These are phyloP conservation scores for Lentinula detonsa DNA, from an alignment of 768 basidiomycete species.

Conservation along the genomic window DNA sequence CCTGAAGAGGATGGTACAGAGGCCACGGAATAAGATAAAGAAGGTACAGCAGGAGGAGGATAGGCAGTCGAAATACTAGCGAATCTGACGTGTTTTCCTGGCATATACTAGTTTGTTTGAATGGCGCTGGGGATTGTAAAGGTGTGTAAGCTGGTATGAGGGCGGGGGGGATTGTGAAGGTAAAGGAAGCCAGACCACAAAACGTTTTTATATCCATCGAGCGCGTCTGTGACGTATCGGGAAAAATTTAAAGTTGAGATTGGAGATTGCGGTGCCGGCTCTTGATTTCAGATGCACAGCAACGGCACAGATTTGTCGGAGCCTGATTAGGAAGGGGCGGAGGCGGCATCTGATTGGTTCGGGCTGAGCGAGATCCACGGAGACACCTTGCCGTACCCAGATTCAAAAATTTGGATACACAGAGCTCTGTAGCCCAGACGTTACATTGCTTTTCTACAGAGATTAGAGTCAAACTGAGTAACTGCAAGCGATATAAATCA, in stretches of 20 bases:
- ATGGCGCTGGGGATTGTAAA: background rate
- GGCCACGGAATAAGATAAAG: background rate
- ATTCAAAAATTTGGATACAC: background rate
- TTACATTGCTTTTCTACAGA: background rate
- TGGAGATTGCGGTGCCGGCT: slow-evolving; percentile 1
- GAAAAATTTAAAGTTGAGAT: background rate
- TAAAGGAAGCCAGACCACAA: background rate
- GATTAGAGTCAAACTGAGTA: background rate
- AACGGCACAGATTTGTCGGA: background rate
- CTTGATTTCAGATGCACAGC: background rate
- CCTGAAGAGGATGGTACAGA: slow-evolving; percentile 1
- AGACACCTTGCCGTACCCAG: background rate
- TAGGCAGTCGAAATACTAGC: slow-evolving; percentile 1
- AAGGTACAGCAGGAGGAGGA: background rate
- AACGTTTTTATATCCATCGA: background rate
- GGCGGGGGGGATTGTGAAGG: background rate
- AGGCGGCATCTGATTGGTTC: background rate
- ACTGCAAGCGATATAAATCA: background rate
- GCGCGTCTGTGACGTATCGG: background rate
- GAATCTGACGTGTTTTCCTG: slow-evolving; percentile 6
- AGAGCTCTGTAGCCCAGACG: background rate
- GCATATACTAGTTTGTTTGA: background rate
- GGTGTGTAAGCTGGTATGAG: background rate
- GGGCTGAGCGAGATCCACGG: background rate
- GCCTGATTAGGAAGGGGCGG: background rate